Evolutionary conservation across 306 rosid species (phyloP), one percentile per base, ranked within the genome.

Genomic region (Casuarina cunninghamiana): DNA sequence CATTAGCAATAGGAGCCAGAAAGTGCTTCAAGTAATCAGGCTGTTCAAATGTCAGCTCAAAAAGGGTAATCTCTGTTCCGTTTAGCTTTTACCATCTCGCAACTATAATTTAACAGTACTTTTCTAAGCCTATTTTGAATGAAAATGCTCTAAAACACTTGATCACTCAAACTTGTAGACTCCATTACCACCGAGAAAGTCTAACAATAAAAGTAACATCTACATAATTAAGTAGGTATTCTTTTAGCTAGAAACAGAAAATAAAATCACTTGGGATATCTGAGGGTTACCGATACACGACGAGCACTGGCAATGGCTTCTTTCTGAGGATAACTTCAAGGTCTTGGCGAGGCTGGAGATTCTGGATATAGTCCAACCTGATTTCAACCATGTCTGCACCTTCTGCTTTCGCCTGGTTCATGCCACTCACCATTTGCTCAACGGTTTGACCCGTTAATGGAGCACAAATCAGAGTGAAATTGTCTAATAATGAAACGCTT

Each of bases 381-480:
- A 86, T 6, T 76, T 86, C 87, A 7, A 78, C 89, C 10, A 83
- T 8, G 48, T 83, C 87, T 15, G 89, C 89, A 6, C 87, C 85
- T 72, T 86, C 78, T 58, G 75, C 81, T 79, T 86, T 83, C 15
- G 89, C 89, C 67, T 58, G 49, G 46, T 70, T 51, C 89, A 86
- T 86, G 35, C 48, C 78, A 62, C 57, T 83, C 68, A 81, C 65
- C 70, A 83, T 45, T 77, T 81, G 69, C 70, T 81, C 87, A 60
- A 78, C 79, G 45, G 80, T 53, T 73, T 72, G 75, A 55, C 77
- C 75, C 81, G 58, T 83, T 51, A 86, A 39, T 32, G 80, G 81
- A 71, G 66, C 82, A 75, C 87, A 86, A 37, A 86, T 54, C 79
- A 75, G 46, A 9, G 81, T 16, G n/a, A 83, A 58, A 32, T 38